Evolutionary conservation across 2,329 filamentous ascomycete genomes (phyloP).

Genomic region (Monilinia fructigena): DNA sequence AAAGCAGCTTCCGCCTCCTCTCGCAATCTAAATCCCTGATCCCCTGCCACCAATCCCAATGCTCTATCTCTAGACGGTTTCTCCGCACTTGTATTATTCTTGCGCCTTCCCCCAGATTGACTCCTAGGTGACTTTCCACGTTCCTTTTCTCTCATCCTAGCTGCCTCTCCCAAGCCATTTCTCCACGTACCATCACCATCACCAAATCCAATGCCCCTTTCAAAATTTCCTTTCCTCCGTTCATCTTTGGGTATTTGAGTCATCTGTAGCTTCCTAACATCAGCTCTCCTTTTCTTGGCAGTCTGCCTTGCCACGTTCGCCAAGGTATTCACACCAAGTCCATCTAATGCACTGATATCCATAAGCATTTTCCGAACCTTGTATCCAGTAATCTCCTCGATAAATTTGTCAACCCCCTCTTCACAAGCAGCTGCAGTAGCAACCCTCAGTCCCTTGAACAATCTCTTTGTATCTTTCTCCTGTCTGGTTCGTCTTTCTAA

Average conservation of each 20-base stretch:
- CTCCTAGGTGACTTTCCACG: constrained; percentile 2
- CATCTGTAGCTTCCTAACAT: constrained; percentile 17
- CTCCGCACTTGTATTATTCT: constrained; percentile 3
- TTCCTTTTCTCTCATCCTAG: not conserved
- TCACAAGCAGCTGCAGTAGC: constrained; percentile 57
- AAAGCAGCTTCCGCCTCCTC: constrained; percentile 20
- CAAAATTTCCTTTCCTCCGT: not conserved
- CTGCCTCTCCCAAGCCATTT: not conserved
- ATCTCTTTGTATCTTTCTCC: constrained; percentile 42
- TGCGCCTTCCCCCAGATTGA: constrained; percentile 4
- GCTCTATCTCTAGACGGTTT: constrained; percentile 14
- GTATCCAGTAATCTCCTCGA: constrained; percentile 52
- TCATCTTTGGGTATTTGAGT: constrained; percentile 9
- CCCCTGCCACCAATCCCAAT: constrained; percentile 19
- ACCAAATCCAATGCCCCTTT: constrained; percentile 2
- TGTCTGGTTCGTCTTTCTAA: constrained; percentile 4
- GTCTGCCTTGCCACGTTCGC: constrained; percentile 33
- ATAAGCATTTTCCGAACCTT: constrained; percentile 55
- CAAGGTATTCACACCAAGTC: constrained; percentile 40
- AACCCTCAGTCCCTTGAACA: constrained; percentile 55
- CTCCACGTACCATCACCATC: constrained; percentile 1
- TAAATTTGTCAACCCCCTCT: constrained; percentile 52
- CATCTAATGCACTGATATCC: constrained; percentile 53
- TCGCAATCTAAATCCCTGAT: constrained; percentile 18
- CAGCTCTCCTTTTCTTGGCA: constrained; percentile 30